Evolutionary conservation across 257 asterid species (phyloP).

Genomic region (Lavandula angustifolia): DNA sequence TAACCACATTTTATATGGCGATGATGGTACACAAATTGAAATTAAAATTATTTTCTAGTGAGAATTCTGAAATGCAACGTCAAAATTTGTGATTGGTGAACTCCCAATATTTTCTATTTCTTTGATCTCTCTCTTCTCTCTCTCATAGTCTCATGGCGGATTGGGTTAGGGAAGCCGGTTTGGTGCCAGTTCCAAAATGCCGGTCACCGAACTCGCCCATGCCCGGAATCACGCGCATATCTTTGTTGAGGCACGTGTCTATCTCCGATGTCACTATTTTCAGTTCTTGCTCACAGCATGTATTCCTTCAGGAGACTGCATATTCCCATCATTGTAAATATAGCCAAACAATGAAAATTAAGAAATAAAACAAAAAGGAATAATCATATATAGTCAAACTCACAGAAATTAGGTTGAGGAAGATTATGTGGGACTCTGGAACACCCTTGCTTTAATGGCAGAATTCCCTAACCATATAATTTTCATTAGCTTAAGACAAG

Average conservation of each 20-base stretch:
- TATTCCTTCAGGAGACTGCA: conserved; percentile 96
- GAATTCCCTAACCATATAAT: conserved; percentile 72
- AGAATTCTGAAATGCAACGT: not conserved
- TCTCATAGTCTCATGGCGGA: no score
- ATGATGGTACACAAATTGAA: no score
- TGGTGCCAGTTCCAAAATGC: conserved; percentile 70
- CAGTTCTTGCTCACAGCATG: conserved; percentile 66
- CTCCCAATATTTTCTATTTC: not conserved
- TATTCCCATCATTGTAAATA: not conserved
- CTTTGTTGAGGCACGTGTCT: conserved; percentile 68
- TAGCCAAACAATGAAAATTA: no score
- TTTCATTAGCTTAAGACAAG: no score
- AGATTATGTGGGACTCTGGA: conserved; percentile 80
- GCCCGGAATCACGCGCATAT: conserved; percentile 81
- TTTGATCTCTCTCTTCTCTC: not conserved
- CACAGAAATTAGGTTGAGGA: conserved; percentile 89
- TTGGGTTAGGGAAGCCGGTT: not conserved
- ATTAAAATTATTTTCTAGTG: no score
- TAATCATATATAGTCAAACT: conserved; percentile 24
- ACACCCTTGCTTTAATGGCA: conserved; percentile 89
- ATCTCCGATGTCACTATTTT: conserved; percentile 93
- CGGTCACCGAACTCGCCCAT: conserved; percentile 99
- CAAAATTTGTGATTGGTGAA: not conserved
- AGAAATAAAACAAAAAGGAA: no score
- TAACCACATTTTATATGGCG: no score